Percentiles rank a stretch among this genome's conserved stretches.
Conservation (phyloP, 768 basidiomycete species). For the Lentinula boryana region DNA sequence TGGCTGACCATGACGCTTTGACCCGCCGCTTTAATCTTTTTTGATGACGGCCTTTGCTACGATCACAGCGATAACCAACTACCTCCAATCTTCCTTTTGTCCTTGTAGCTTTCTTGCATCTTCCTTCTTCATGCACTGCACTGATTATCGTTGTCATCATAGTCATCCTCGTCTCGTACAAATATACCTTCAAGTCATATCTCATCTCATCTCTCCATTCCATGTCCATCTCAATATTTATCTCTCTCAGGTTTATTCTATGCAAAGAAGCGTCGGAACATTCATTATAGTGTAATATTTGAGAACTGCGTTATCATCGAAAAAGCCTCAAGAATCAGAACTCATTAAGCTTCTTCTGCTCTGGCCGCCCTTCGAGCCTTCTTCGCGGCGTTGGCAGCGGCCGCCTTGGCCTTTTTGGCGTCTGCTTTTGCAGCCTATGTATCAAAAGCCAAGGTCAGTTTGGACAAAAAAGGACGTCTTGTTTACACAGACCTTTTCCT, state of each 20-base stretch:
- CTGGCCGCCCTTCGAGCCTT: slow-evolving; percentile 60
- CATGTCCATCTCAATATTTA: background rate
- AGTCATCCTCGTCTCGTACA: background rate
- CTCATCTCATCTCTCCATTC: background rate
- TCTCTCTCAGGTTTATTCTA: background rate
- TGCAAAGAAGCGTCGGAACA: background rate
- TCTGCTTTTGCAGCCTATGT: slow-evolving; percentile 41
- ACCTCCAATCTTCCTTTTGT: background rate
- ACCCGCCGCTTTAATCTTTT: background rate
- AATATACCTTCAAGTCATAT: background rate
- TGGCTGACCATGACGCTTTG: background rate
- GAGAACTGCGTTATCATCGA: too few relatives aligned
- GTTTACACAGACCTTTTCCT: slow-evolving; percentile 55
- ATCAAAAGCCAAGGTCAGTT: background rate
- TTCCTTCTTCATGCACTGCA: background rate
- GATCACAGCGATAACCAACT: background rate
- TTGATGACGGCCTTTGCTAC: background rate
- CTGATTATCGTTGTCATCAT: background rate
- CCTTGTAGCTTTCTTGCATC: background rate
- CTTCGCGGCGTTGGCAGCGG: slow-evolving; percentile 86
- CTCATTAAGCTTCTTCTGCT: background rate
- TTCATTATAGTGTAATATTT: background rate
- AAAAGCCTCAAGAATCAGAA: too few relatives aligned
- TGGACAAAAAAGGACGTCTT: background rate
- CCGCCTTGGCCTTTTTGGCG: slow-evolving; percentile 80